Evolutionary conservation across 2,329 filamentous ascomycete species (phyloP), one percentile per base, ranked within the genome.

Genomic region (Alternaria solani): DNA sequence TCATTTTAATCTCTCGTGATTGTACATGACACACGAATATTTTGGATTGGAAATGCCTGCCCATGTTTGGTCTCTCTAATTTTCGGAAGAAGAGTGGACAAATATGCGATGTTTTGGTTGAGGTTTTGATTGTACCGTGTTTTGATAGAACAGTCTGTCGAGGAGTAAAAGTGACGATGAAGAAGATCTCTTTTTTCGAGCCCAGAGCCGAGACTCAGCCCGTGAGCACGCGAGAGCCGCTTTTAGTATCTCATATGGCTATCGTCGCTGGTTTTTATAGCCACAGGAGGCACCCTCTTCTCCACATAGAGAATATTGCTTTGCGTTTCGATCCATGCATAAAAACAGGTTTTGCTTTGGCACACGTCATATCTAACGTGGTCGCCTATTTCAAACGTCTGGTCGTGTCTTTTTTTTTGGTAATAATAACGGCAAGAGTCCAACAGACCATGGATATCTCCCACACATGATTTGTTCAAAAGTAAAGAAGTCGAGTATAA

Each of bases 271-370:
- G 7, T 14, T 11, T 12, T 23, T 23, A 7, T 14, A 41, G 39
- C 18, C 4, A 12, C 18, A 0, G 2, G 32, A 41, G 9, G 5
- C 9, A 6, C 18, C 14, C 18, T 41, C 5, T 5, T 12, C 7
- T 14, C 11, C 18, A 12, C 11, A 23, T 5, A 1, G 5, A 5
- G 1, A 5, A 0, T 23, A 5, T 11, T 8, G 9, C n/a, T n/a
- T n/a, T 2, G n/a, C n/a, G 7, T 4, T 20, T 20, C 5, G 38
- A 4, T n/a, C 4, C 9, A 38, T n/a, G 6, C 2, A 6, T 38
- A 0, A 7, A 38, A 1, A 7, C 0, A 0, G 5, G 14, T 1
- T 8, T 14, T 1, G 2, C n/a, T 38, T 38, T 38, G 38, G 8
- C 20, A 18, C 1, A 11, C 4, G 1, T 39, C n/a, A 5, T n/a